Evolutionary conservation across 345 rosid genomes (phyloP).

Genomic region (Psidium friedrichsthalianum): DNA sequence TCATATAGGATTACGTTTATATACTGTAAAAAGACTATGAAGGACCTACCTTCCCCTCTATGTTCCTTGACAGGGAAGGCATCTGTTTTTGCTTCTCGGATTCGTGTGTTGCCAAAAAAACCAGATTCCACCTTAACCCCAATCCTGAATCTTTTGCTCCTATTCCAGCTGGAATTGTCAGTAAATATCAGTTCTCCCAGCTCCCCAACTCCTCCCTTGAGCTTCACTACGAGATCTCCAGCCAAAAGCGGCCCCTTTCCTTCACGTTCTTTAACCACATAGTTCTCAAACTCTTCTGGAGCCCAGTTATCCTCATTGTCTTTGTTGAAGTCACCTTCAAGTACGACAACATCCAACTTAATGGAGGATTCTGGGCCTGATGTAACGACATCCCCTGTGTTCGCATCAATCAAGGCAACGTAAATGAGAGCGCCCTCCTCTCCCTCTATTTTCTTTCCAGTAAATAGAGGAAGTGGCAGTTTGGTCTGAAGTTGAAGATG

Average conservation of each 20-base stretch:
- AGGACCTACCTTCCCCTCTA: slow-evolving; percentile 19
- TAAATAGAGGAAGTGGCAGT: slow-evolving; percentile 17
- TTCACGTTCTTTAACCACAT: slow-evolving; percentile 21
- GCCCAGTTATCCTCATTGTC: slow-evolving; percentile 21
- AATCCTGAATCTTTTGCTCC: slow-evolving; percentile 20
- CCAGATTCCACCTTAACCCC: slow-evolving; percentile 32
- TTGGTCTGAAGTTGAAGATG: slow-evolving; percentile 17
- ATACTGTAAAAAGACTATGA: neutral
- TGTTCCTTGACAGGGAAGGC: slow-evolving; percentile 24
- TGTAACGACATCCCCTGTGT: slow-evolving; percentile 14
- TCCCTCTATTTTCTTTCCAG: slow-evolving; percentile 22
- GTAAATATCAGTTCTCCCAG: slow-evolving; percentile 23
- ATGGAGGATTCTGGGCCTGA: slow-evolving; percentile 22
- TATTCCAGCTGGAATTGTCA: slow-evolving; percentile 30
- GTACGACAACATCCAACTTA: slow-evolving; percentile 23
- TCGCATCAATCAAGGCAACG: slow-evolving; percentile 19
- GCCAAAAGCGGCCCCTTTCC: slow-evolving; percentile 22
- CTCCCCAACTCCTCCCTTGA: slow-evolving; percentile 24
- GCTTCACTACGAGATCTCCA: slow-evolving; percentile 19
- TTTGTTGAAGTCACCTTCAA: slow-evolving; percentile 24
- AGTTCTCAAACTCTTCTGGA: slow-evolving; percentile 20
- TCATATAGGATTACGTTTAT: neutral
- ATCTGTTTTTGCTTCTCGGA: slow-evolving; percentile 32
- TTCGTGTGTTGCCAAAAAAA: slow-evolving; percentile 11
- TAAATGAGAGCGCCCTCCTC: slow-evolving; percentile 14